A percentile compares a stretch with the other conserved stretches of the same genome.
Conservation (phyloP, 257 asterid species). For the Scutellaria baicalensis region DNA sequence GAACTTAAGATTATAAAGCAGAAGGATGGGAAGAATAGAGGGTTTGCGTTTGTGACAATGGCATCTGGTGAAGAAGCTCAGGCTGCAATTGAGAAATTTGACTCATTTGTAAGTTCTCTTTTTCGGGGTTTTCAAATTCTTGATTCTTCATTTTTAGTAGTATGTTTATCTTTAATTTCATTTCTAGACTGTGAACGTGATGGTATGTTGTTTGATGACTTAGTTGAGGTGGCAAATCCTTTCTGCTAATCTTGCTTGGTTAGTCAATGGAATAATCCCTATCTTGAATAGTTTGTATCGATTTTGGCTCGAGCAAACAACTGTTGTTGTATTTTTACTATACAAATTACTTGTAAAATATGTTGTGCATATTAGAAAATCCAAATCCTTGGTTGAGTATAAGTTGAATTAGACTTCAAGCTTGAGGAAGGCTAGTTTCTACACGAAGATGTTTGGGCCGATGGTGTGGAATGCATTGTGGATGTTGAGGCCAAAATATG, state of each 20-base stretch:
- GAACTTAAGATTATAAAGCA: constrained; percentile 66
- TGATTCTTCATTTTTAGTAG: not conserved
- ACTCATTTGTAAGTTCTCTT: constrained; percentile 51
- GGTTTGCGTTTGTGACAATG: constrained; percentile 90
- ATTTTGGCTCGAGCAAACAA: too few species aligned
- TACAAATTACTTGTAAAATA: too few species aligned
- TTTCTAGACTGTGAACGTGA: not conserved
- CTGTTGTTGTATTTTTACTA: too few species aligned
- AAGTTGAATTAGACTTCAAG: not conserved
- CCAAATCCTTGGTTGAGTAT: not conserved
- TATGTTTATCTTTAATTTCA: not conserved
- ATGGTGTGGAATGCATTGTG: not conserved
- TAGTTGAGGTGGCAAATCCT: not conserved
- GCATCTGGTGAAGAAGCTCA: constrained; percentile 72
- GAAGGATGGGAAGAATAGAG: constrained; percentile 74
- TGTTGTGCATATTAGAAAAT: too few species aligned
- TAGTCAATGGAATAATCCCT: not conserved
- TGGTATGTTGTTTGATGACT: not conserved
- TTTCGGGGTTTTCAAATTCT: not conserved
- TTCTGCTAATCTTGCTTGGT: too few species aligned
- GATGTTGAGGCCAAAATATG: not conserved
- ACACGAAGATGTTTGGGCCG: not conserved
- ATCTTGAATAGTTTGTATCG: not conserved
- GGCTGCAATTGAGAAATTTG: constrained; percentile 59
- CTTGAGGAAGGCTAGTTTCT: not conserved